Base-by-base conservation (phyloP, 2,329 filamentous ascomycete genomes). In the Hypomyces rosellus region DNA sequence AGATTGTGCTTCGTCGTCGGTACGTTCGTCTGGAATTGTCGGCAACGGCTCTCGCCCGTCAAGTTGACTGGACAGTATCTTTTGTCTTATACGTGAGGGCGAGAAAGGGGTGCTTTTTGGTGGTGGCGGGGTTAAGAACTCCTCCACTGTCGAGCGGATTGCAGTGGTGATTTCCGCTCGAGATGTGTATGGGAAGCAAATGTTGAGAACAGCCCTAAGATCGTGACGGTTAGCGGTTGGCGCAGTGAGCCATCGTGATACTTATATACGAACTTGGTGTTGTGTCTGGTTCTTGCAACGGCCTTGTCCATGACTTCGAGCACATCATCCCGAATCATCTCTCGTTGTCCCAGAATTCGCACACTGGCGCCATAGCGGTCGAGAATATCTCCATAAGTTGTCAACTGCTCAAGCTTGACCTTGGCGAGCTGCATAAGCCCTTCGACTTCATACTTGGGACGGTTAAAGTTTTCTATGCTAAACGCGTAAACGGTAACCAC, bases 391-490 rank as follows among this genome's bases (percentile, higher is more conserved):
- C 93, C 93, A 61, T 99, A 93, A 63, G 96, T 89, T 22, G 88
- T 85, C 60, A 99, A 76, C 68, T 99, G 93, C 53, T 87, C 83
- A 22, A 99, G 77, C 72, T 97, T 97, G 62, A 93, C 83, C 74
- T 96, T 96, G 54, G 92, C 92, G 77, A 99, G 89, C 65, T 95
- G 87, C 93, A 99, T 99, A 55, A 99, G 74, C 30, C 89, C 91
- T 64, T 96, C 90, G 8, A 99, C 93, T 68, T 99, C 93, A 69
- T 95, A 93, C 69, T 93, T 91, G 18, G 90, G 92, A 5, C 93
- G 84, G 68, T 97, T 96, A 75, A 96, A 99, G 73, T 99, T 99
- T 71, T 99, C 93, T 63, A 99, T 96, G 65, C 89, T 96, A 72
- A 99, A 99, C 14, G 93, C 93, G 68, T 97, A 99, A 56, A 99